Evolutionary conservation across 2,329 filamentous ascomycete genomes (phyloP), one percentile per base, ranked within the genome.

Genomic region (Passalora sequoiae): DNA sequence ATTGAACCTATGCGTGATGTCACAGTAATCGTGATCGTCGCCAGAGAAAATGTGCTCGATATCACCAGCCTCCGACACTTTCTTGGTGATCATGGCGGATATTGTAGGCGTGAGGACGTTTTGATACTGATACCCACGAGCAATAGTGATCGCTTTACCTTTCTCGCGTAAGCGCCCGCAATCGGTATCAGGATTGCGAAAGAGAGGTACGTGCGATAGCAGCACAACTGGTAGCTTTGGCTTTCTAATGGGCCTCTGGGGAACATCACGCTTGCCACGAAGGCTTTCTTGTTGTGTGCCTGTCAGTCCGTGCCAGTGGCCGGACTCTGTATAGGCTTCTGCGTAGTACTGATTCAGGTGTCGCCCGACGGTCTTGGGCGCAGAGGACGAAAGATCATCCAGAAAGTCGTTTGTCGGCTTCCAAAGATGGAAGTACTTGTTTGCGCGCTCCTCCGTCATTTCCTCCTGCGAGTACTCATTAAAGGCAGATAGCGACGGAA

Each of bases 21-120:
- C 89, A 68, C 92, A 98, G 69, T 97, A 96, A 69, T 98, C 92
- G 69, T 98, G 92, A 61, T 98, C 92, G 58, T 98, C 92, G 8
- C 92, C 92, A 0, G 89, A 95, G 61, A 97, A 98, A 31, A 89
- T 84, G 53, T 92, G 84, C 3, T 80, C 75, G 9, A 97, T 79
- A 49, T 92, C 86, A 24, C 88, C 89, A 7, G 55, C 53, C 5
- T 44, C 44, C 7, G 56, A 56, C 24, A 95, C 74, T 51, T 82
- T 86, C 47, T 83, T 76, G 30, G 95, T 71, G 27, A 98, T 71
- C 39, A 82, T 80, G 33, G 80, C 74, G 1, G 89, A 92, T 54
- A 96, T 80, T 2, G 78, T 74, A 38, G 83, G 79, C 38, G 77
- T 84, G 19, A 98, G 77, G 2, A 96, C 91, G 57, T 96, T 98